Base-by-base conservation (phyloP, 2,329 filamentous ascomycete species). In the Xylariaceae sp. region DNA sequence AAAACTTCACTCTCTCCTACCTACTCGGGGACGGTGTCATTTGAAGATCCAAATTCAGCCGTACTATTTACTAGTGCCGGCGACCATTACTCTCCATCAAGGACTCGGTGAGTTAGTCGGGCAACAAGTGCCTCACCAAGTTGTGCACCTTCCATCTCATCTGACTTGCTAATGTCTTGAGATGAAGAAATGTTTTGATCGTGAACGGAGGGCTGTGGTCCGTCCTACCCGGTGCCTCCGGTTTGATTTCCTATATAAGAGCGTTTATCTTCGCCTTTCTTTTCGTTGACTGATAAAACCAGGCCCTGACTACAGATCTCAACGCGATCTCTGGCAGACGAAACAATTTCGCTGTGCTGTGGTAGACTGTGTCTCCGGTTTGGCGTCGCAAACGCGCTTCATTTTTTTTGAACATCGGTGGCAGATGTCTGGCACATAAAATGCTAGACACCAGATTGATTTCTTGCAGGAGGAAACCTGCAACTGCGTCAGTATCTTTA, bases 201-300 rank as follows among this genome's bases (percentile, higher is more conserved):
- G 56, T 34, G 11, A 34, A 31, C n/a, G 19, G 37, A 33, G 23
- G 28, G 8, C 26, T 29, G 17, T 44, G 39, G 5, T 14, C 36
- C 34, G 12, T 53, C 37, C 41, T 34, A 45, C 49, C 29, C 14
- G 11, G 12, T 24, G 8, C 2, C 26, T 16, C 3, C n/a, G 19
- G 4, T 21, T 36, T 11, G 40, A 26, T 26, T 47, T 34, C 12
- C 12, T 43, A 55, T 28, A 44, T 59, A 49, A 50, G n/a, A 9
- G 8, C 4, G 14, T 17, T 16, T 24, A 34, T 50, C 37, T 19
- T 34, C 40, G 39, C n/a, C n/a, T n/a, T n/a, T n/a, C 40, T 44
- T 19, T 17, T 39, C 14, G 23, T 39, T 36, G 9, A 43, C 44
- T 41, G 33, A 41, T 24, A 23, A 6, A 16, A 23, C 16, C 7